These are phyloP conservation scores for Talaromyces piceae DNA, from an alignment of 2,329 filamentous ascomycete genomes.

Conservation along the genomic window DNA sequence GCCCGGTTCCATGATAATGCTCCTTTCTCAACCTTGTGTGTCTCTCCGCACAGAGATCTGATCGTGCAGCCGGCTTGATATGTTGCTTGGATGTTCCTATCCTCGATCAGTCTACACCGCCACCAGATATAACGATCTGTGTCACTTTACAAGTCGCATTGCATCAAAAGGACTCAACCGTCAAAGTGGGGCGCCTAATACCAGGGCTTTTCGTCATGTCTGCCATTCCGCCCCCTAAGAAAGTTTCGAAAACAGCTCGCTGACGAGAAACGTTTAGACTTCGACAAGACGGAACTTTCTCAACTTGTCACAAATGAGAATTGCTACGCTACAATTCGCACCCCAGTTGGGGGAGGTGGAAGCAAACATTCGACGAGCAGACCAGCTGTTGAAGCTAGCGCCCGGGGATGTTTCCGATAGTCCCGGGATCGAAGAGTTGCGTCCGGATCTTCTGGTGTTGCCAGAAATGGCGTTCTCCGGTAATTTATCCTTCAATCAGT, in stretches of 20 bases:
- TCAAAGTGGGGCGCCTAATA: not conserved
- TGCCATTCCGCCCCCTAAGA: not conserved
- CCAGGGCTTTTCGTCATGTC: not conserved
- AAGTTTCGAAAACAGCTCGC: not conserved
- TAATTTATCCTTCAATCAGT: conserved; percentile 20
- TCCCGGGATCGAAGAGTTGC: conserved; percentile 18
- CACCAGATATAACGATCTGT: not conserved
- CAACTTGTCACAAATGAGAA: conserved; percentile 29
- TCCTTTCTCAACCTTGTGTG: not conserved
- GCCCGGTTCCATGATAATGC: not conserved
- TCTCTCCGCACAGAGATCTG: not conserved
- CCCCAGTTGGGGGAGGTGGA: conserved; percentile 37
- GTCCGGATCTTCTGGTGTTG: conserved; percentile 51
- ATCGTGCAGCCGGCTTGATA: not conserved
- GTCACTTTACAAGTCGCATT: not conserved
- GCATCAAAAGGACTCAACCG: not conserved
- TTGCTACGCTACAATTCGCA: conserved; percentile 42
- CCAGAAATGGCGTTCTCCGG: conserved; percentile 57
- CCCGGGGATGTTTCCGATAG: not conserved
- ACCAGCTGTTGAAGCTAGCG: conserved; percentile 32
- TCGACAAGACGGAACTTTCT: not conserved
- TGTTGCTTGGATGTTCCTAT: not conserved
- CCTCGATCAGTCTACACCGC: not conserved
- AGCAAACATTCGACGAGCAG: conserved; percentile 38
- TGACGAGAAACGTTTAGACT: not conserved